phyloP scores from a whole-genome alignment of 179 eudicot species.

The Silene noctiflora region DNA sequence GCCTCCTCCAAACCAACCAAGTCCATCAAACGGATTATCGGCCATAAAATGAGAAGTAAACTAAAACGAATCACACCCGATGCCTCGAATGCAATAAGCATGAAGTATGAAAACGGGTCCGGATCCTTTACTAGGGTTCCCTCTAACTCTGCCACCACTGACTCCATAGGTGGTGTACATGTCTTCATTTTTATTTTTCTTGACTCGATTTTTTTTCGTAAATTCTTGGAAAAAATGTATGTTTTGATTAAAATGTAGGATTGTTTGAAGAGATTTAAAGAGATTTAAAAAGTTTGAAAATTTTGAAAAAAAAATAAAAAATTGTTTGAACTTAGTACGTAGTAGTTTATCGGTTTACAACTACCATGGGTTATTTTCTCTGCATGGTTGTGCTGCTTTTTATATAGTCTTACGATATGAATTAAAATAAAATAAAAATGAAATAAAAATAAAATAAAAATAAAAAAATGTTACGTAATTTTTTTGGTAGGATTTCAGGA shows the following conservation, averaged over 20 bases:
- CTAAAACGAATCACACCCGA: constrained; percentile 75
- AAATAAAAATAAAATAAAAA: neutral
- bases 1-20: constrained; percentile 31
- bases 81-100: constrained; percentile 90
- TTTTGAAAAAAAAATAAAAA: no score
- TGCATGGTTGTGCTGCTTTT: constrained; percentile 20
- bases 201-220: neutral
- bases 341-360: constrained; percentile 65
- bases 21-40: constrained; percentile 47
- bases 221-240: neutral
- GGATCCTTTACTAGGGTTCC: constrained; percentile 62
- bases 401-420: constrained; percentile 19
- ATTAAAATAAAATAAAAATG: no score
- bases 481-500: constrained; percentile 29
- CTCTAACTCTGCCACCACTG: constrained; percentile 70
- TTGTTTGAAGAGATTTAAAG: constrained; percentile 1
- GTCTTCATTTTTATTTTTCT: constrained; percentile 1
- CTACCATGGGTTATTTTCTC: constrained; percentile 34
- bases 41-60: constrained; percentile 60
- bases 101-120: constrained; percentile 80
- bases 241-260: neutral
- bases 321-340: constrained; percentile 4
- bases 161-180: constrained; percentile 33
- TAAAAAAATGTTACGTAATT: constrained; percentile 7
- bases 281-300: constrained; percentile 11